Percentiles rank a stretch among this genome's conserved stretches.
Evolutionary conservation across 2,329 filamentous ascomycete species (phyloP).

Genomic region (Fusarium armeniacum): DNA sequence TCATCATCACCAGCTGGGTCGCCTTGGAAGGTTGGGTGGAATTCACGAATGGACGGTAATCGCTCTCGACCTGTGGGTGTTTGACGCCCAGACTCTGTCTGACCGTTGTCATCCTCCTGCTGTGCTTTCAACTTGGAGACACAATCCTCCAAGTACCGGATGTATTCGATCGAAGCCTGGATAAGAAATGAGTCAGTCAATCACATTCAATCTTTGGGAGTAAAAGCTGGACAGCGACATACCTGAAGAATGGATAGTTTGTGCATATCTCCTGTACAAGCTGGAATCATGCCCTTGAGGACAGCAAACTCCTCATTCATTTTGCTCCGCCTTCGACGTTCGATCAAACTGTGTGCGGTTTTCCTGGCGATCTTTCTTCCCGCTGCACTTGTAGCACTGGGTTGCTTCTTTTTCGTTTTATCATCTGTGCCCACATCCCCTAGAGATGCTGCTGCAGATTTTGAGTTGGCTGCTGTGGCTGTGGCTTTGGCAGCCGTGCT

Average conservation of each 20-base stretch:
- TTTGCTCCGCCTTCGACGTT: constrained; percentile 89
- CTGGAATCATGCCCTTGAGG: constrained; percentile 94
- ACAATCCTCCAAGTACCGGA: constrained; percentile 93
- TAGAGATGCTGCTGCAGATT: constrained; percentile 40
- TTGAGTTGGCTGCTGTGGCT: constrained; percentile 37
- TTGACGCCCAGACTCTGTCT: constrained; percentile 49
- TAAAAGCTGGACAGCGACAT: constrained; percentile 47
- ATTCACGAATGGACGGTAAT: constrained; percentile 57
- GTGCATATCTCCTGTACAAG: constrained; percentile 97
- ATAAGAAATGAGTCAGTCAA: constrained; percentile 21
- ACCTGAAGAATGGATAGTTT: constrained; percentile 96
- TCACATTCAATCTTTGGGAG: background rate
- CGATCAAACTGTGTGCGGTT: constrained; percentile 95
- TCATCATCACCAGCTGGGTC: constrained; percentile 57
- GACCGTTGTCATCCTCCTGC: constrained; percentile 55
- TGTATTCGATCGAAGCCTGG: constrained; percentile 95
- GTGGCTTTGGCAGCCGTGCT: constrained; percentile 33
- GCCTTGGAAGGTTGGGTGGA: constrained; percentile 59
- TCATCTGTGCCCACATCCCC: constrained; percentile 43
- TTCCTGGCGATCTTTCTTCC: constrained; percentile 96
- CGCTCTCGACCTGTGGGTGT: constrained; percentile 49
- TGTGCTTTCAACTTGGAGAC: constrained; percentile 81
- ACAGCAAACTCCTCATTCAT: constrained; percentile 99
- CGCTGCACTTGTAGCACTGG: constrained; percentile 81
- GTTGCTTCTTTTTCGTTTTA: constrained; percentile 79